A percentile compares a stretch with the other conserved stretches of the same genome.
phyloP scores from a whole-genome alignment of 768 basidiomycete species.

The Trametes cinnabarina region DNA sequence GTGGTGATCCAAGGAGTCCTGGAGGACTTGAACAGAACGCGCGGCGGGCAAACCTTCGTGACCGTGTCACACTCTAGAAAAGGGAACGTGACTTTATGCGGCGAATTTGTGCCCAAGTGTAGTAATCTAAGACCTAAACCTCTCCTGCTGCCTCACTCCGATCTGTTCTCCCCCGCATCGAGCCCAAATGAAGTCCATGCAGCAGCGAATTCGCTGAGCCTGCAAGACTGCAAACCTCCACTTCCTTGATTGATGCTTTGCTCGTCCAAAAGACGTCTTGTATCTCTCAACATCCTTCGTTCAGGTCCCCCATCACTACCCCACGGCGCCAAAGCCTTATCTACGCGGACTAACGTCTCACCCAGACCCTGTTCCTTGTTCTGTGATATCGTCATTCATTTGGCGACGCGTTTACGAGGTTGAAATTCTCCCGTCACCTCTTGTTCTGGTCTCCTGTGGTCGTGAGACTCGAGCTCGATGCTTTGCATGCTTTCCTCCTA shows the following conservation, averaged over 20 bases:
- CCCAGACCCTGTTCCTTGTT: background rate
- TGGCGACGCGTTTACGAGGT: background rate
- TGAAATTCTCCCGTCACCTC: background rate
- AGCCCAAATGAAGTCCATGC: too few species aligned
- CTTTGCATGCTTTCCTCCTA: background rate
- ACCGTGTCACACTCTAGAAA: background rate
- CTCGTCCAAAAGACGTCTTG: too few species aligned
- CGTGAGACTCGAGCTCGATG: background rate
- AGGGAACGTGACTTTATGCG: background rate
- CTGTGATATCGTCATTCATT: slow-evolving; percentile 7
- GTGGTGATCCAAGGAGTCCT: too few species aligned
- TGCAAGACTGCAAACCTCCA: too few species aligned
- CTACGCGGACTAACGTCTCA: background rate
- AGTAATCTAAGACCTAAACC: background rate
- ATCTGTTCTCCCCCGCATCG: too few species aligned
- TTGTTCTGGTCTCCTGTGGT: background rate
- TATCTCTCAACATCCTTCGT: background rate
- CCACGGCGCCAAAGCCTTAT: slow-evolving; percentile 10
- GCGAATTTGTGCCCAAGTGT: background rate
- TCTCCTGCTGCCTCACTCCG: too few species aligned
- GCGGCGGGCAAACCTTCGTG: slow-evolving; percentile 7
- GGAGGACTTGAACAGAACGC: too few species aligned
- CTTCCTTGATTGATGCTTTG: too few species aligned
- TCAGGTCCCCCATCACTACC: background rate
- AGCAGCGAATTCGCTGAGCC: too few species aligned